These are phyloP conservation scores for Retiboletus flavoniger DNA, from an alignment of 1,284 basidiomycete genomes.

Conservation along the genomic window DNA sequence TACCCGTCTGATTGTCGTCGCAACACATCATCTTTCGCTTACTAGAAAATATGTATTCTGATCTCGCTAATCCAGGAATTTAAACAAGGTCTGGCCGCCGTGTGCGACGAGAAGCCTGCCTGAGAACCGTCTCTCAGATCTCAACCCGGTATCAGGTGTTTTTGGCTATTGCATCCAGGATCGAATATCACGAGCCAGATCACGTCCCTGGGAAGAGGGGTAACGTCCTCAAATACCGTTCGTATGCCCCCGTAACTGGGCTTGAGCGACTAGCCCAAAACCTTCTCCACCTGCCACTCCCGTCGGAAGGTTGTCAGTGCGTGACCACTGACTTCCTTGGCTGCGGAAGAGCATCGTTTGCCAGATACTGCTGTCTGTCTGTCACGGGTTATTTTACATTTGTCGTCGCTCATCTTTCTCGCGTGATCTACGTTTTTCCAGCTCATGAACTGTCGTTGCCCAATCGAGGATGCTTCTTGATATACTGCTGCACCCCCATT, in stretches of 20 bases:
- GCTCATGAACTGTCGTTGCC: background rate
- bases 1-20: background rate
- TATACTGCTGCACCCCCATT: background rate
- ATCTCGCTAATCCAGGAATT: background rate
- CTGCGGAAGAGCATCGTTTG: background rate
- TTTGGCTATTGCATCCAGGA: constrained; percentile 1
- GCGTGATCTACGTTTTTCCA: background rate
- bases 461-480: background rate
- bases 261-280: background rate
- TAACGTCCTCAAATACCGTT: background rate
- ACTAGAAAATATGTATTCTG: background rate
- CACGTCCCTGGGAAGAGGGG: constrained; percentile 3
- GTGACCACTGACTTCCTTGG: background rate
- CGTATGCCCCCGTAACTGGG: background rate
- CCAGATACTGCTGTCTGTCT: background rate
- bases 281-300: background rate
- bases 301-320: constrained; percentile 19
- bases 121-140: constrained; percentile 12
- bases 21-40: background rate
- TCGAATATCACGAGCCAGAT: constrained; percentile 20
- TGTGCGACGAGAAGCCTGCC: constrained; percentile 3
- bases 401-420: background rate
- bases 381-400: background rate
- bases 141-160: background rate
- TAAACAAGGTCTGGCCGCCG: constrained; percentile 9